These are phyloP conservation scores for Allomyces macrogynus DNA, from an alignment of 192 early-diverging fungal species.

Conservation along the genomic window DNA sequence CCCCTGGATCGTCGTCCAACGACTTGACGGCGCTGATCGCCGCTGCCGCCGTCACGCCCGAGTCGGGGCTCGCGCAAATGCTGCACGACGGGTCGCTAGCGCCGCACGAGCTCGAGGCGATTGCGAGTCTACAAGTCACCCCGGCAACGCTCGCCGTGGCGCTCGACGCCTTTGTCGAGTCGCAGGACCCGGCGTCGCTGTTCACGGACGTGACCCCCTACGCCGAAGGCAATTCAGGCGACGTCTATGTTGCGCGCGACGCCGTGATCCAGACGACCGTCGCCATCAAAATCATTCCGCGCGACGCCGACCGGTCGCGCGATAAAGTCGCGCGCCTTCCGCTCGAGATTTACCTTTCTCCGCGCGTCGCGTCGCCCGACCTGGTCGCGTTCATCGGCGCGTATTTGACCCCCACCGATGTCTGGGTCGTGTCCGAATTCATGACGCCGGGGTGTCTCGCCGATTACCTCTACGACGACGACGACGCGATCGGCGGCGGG, in stretches of 20 bases:
- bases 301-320: neutral
- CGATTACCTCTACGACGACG: neutral
- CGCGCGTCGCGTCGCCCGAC: neutral
- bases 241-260: neutral
- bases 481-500: neutral
- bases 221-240: neutral
- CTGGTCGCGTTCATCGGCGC: neutral
- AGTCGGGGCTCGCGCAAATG: neutral
- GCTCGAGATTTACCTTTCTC: neutral
- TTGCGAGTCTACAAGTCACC: neutral
- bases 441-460: neutral
- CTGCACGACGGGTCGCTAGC: neutral
- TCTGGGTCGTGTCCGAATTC: neutral
- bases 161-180: neutral
- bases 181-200: neutral
- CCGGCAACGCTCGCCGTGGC: neutral
- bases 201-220: neutral
- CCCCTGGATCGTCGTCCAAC: neutral
- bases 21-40: neutral
- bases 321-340: neutral
- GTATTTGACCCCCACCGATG: neutral
- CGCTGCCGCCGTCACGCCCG: too few relatives aligned
- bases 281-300: neutral
- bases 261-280: neutral
- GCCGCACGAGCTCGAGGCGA: neutral